Percentiles rank a stretch among this genome's conserved stretches.
Evolutionary conservation across 352 stramenopile genomes (phyloP).

Genomic region (Thraustotheca clavata): DNA sequence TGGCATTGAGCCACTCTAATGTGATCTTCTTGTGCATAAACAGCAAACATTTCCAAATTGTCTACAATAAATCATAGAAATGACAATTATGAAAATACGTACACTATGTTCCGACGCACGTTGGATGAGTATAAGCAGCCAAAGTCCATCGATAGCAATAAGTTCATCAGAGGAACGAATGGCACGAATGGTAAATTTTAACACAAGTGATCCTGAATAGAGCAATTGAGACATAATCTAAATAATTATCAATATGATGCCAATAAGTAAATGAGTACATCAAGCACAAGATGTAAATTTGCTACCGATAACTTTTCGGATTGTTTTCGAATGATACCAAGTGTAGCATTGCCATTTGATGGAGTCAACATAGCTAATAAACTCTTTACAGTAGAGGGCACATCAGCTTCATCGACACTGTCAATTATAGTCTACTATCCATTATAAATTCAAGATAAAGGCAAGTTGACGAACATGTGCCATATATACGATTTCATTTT

Average conservation of each 20-base stretch:
- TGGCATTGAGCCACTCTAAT: neutral
- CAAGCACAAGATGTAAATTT: constrained; percentile 15
- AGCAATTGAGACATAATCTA: constrained; percentile 13
- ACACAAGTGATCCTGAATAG: neutral
- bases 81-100: neutral
- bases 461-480: constrained; percentile 35
- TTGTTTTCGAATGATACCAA: constrained; percentile 8
- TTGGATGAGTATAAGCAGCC: constrained; percentile 3
- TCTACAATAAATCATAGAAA: neutral
- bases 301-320: neutral
- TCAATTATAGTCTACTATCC: constrained; percentile 46
- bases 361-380: constrained; percentile 63
- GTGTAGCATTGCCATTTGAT: neutral
- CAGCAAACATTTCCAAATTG: neutral
- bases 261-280: neutral
- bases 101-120: constrained; percentile 3
- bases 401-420: constrained; percentile 64
- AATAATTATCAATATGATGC: neutral
- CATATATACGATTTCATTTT: constrained; percentile 49
- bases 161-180: constrained; percentile 6
- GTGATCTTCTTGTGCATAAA: neutral
- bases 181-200: constrained; percentile 16
- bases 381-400: constrained; percentile 67
- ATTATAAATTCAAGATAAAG: neutral
- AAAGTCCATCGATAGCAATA: constrained; percentile 9